phyloP scores from a whole-genome alignment of 768 basidiomycete genomes.

The Tulasnella sp. region DNA sequence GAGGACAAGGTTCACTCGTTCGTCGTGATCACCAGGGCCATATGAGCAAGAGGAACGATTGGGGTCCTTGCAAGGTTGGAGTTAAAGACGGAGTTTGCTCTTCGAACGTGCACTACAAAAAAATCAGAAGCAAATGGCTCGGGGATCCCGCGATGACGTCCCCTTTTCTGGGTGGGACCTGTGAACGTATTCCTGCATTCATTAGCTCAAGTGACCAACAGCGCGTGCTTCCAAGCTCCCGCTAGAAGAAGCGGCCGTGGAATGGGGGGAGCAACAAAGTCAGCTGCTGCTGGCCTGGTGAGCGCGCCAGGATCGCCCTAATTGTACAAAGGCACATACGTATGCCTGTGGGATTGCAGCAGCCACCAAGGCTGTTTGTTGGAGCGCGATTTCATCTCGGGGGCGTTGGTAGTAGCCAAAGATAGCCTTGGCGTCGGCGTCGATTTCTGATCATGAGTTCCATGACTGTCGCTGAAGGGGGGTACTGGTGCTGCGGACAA shows the following conservation, averaged over 20 bases:
- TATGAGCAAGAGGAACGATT: too few species aligned
- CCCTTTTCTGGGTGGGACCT: neutral
- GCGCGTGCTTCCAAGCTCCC: neutral
- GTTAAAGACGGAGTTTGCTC: too few species aligned
- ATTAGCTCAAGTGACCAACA: neutral
- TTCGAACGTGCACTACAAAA: neutral
- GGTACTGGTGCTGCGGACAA: neutral
- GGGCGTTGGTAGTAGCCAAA: neutral
- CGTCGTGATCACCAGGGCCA: too few species aligned
- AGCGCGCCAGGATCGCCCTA: too few species aligned
- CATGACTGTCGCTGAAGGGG: neutral
- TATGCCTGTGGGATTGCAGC: too few species aligned
- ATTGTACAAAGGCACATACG: too few species aligned
- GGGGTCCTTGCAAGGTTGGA: too few species aligned
- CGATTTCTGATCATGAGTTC: neutral
- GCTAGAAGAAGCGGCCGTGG: neutral
- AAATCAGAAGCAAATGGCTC: neutral
- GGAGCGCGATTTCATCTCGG: neutral
- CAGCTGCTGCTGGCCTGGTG: neutral
- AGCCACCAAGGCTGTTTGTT: neutral
- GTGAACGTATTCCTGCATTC: neutral
- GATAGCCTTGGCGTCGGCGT: conserved; percentile 4
- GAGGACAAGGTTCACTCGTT: too few species aligned
- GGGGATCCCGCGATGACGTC: neutral
- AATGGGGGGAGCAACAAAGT: neutral